Conservation (phyloP, 441 rosid species). For the Eutrema salsugineum region DNA sequence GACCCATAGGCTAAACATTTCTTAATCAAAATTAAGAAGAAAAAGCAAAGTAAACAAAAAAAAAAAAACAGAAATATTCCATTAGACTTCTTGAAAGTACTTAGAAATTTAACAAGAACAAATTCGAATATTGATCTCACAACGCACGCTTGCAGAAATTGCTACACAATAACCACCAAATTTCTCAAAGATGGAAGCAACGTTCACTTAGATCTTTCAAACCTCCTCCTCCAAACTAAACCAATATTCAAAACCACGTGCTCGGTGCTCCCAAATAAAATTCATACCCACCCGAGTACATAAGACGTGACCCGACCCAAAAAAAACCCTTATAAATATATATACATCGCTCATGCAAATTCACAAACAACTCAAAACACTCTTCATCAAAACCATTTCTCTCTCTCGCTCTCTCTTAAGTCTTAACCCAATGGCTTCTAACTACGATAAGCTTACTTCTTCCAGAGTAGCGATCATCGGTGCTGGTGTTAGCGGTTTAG, state of each 20-base stretch:
- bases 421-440: constrained; percentile 16
- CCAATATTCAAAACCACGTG: constrained; percentile 32
- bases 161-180: constrained; percentile 24
- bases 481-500: constrained; percentile 83
- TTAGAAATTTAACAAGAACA: constrained; percentile 28
- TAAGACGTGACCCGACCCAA: background rate
- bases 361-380: constrained; percentile 24
- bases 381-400: constrained; percentile 15
- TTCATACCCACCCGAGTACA: background rate
- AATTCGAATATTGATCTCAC: background rate
- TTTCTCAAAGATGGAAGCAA: background rate
- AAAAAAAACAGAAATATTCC: constrained; percentile 8
- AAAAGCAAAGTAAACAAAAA: background rate
- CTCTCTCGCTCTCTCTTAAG: background rate
- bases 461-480: constrained; percentile 72
- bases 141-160: constrained; percentile 20
- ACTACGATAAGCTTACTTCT: constrained; percentile 15
- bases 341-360: constrained; percentile 19
- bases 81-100: constrained; percentile 27
- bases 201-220: constrained; percentile 23
- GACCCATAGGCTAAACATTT: background rate
- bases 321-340: constrained; percentile 14
- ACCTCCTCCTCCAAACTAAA: background rate
- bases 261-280: constrained; percentile 12
- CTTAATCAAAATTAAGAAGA: constrained; percentile 9